Evolutionary conservation across 2,329 filamentous ascomycete genomes (phyloP), one percentile per base, ranked within the genome.

Genomic region (Paecilomyces dactylethromorphus): DNA sequence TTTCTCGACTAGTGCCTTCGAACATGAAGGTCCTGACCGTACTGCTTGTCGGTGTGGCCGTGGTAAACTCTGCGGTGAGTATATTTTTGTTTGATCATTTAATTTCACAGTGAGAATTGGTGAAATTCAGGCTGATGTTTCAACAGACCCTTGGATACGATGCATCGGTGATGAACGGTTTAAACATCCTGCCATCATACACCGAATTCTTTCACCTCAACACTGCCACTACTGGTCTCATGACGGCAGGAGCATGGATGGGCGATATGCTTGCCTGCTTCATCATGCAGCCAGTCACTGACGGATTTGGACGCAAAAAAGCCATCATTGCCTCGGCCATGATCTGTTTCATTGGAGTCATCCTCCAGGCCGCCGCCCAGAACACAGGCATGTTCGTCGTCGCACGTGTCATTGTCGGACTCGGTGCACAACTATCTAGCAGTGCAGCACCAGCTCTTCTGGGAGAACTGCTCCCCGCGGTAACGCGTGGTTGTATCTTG

Each of bases 181-280:
- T 86, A 24, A 82, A 84, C 59, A 84, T 86, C 59, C 67, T 86
- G 15, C 81, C 82, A 0, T 79, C 77, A 0, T 86, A 85, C 65
- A 79, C 75, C 0, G 74, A 82, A 39, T 85, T 85, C 66, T 85
- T 86, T 70, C 63, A 76, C 3, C 76, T 85, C 7, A 84, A 71
- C n/a, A 67, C 79, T 0, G 78, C 79, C 0, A 83, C 82, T 0
- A 80, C 76, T 0, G 81, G 79, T 3, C 74, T 86, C 15, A 84
- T 84, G 62, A 85, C 81, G 3, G 79, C 82, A 0, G 79, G 80
- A 1, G 76, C 81, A n/a, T 84, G 79, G 64, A 81, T 85, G 54
- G 82, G 82, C 11, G 76, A 76, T 32, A 72, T 76, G 31, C 56
- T 84, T 5, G 78, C 77, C 21, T 75, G 75, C 1, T 65, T 83